phyloP scores from a whole-genome alignment of 2,329 filamentous ascomycete genomes.

The Knoxdaviesia proteae region DNA sequence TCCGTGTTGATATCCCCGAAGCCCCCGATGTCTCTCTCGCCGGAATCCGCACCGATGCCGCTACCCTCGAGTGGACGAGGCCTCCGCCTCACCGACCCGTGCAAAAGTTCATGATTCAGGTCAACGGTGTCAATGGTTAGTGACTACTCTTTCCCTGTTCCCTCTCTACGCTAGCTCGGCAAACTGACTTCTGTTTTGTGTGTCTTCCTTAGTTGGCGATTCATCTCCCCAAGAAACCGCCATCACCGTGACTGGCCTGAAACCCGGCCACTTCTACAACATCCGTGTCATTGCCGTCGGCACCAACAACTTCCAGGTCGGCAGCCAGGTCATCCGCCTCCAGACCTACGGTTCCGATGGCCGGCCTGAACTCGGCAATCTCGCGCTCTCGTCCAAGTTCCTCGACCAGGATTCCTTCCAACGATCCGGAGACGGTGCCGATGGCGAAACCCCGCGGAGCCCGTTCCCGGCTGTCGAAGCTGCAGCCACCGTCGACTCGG shows the following conservation, averaged over 20 bases:
- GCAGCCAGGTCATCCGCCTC: constrained; percentile 67
- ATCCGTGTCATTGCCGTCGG: constrained; percentile 84
- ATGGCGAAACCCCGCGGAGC: constrained; percentile 22
- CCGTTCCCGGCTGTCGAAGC: constrained; percentile 40
- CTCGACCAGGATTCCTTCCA: constrained; percentile 27
- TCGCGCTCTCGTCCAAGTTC: constrained; percentile 34
- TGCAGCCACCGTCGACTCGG: constrained; percentile 37
- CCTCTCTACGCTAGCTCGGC: background rate
- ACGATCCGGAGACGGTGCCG: constrained; percentile 17
- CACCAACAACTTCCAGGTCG: constrained; percentile 77
- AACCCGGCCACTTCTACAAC: constrained; percentile 78
- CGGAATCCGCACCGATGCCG: constrained; percentile 69
- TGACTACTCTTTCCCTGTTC: constrained; percentile 2
- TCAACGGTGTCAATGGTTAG: constrained; percentile 80
- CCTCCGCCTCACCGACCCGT: constrained; percentile 45
- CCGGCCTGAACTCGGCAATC: constrained; percentile 35
- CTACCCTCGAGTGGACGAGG: constrained; percentile 78
- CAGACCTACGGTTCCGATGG: constrained; percentile 51
- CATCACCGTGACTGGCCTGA: constrained; percentile 67
- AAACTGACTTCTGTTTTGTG: background rate
- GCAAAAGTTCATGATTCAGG: constrained; percentile 73
- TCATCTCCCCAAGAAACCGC: constrained; percentile 55
- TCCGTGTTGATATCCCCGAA: constrained; percentile 85
- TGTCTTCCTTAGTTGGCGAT: constrained; percentile 46
- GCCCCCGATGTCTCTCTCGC: constrained; percentile 78